Conservation (phyloP, 2,329 filamentous ascomycete species). For the Orbilia oligospora region DNA sequence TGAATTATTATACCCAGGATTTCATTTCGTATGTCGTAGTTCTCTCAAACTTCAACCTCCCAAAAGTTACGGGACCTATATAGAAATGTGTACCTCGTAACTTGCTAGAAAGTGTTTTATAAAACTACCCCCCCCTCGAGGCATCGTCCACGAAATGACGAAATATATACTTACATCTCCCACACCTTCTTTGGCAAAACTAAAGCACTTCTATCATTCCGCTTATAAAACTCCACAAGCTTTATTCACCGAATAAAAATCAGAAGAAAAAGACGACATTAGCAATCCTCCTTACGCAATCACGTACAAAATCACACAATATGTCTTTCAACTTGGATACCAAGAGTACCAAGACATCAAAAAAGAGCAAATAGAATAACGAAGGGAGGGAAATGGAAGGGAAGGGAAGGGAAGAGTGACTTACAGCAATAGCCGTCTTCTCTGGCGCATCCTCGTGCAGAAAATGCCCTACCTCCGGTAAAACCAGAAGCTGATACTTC, state of each 20-base stretch:
- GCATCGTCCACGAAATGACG: not conserved
- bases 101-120: not conserved
- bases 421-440: conserved; percentile 81
- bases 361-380: not conserved
- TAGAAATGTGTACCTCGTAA: not conserved
- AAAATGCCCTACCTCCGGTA: conserved; percentile 96
- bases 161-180: conserved; percentile 70
- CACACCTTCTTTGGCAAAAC: conserved; percentile 94
- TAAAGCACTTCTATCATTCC: conserved; percentile 87
- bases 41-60: not conserved
- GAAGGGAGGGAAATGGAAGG: not conserved
- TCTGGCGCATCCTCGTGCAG: conserved; percentile 95
- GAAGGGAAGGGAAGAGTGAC: conserved; percentile 29
- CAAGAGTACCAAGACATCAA: not conserved
- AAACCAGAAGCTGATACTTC: conserved; percentile 95
- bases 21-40: not conserved
- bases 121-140: not conserved
- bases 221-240: conserved; percentile 89
- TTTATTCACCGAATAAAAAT: conserved; percentile 31
- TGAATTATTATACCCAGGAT: not conserved
- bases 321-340: too few species aligned
- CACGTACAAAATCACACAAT: conserved; percentile 15
- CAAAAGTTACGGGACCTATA: not conserved
- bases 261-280: conserved; percentile 15
- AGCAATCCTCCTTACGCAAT: conserved; percentile 27